Evolutionary conservation across 2,329 filamentous ascomycete genomes (phyloP).

Genomic region (Biscogniauxia mediterranea): DNA sequence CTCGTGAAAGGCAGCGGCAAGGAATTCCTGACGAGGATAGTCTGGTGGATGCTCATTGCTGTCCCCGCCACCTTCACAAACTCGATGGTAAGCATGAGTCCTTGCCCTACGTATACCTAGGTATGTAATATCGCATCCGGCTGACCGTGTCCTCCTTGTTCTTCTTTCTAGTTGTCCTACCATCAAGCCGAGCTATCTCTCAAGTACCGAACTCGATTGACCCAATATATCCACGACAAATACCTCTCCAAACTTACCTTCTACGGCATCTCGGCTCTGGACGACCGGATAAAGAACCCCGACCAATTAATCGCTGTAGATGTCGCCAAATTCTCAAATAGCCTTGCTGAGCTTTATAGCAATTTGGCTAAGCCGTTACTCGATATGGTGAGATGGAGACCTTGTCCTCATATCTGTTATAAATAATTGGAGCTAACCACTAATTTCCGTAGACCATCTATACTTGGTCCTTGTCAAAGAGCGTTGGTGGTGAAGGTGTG

Average conservation of each 20-base stretch:
- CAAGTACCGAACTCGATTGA: conserved; percentile 88
- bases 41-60: conserved; percentile 99
- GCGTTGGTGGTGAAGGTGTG: conserved; percentile 92
- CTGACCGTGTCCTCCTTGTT: background rate
- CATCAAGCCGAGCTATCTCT: conserved; percentile 94
- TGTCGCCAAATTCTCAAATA: conserved; percentile 94
- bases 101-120: background rate
- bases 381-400: conserved; percentile 67
- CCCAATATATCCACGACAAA: conserved; percentile 91
- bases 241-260: conserved; percentile 98
- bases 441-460: conserved; percentile 68
- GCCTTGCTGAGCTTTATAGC: conserved; percentile 89
- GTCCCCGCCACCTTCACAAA: conserved; percentile 97
- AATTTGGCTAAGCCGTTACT: conserved; percentile 92
- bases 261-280: conserved; percentile 90
- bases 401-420: too few relatives aligned
- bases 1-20: conserved; percentile 87
- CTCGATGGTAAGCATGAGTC: conserved; percentile 72
- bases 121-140: background rate
- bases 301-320: conserved; percentile 97
- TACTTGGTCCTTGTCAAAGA: conserved; percentile 89
- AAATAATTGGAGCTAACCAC: conserved; percentile 5
- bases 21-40: conserved; percentile 82
- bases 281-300: conserved; percentile 97
- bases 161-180: conserved; percentile 72